Percentiles rank a stretch among this genome's conserved stretches.
phyloP scores from a whole-genome alignment of 2,329 filamentous ascomycete species.

The Helotiales sp. region DNA sequence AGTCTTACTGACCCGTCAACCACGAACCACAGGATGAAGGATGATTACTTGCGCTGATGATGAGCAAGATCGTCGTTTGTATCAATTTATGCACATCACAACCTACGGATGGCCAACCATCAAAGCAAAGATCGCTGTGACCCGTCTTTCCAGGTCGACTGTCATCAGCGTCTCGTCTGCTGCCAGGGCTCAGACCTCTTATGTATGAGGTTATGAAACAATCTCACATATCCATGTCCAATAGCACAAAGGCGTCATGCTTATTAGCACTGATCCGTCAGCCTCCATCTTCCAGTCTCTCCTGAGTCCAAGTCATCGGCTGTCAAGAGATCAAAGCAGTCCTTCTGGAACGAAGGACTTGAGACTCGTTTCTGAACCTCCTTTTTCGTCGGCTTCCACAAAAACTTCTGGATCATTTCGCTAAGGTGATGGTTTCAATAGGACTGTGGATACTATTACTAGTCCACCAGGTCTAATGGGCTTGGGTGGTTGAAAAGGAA shows the following conservation, averaged over 20 bases:
- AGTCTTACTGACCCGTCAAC: no score
- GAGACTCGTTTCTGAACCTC: no score
- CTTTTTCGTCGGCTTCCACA: background rate
- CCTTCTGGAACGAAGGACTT: conserved; percentile 11
- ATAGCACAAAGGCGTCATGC: background rate
- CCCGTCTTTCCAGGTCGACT: background rate
- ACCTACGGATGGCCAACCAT: background rate
- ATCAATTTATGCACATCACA: conserved; percentile 1
- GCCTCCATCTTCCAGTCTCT: background rate
- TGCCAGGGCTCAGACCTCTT: conserved; percentile 4
- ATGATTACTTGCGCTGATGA: background rate
- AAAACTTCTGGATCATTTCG: conserved; percentile 3
- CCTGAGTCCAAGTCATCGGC: background rate
- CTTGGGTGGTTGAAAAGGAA: background rate
- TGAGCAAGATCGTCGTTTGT: background rate
- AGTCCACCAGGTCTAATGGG: background rate
- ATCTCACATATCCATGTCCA: conserved; percentile 8
- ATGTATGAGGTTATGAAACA: conserved; percentile 17
- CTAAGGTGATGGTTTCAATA: conserved; percentile 5
- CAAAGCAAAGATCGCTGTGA: background rate
- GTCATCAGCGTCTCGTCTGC: background rate
- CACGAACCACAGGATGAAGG: background rate
- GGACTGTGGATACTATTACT: background rate
- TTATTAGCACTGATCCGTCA: background rate
- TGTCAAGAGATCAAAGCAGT: conserved; percentile 1